Conservation (phyloP, 2,329 filamentous ascomycete genomes). For the Nectriaceae sp. region DNA sequence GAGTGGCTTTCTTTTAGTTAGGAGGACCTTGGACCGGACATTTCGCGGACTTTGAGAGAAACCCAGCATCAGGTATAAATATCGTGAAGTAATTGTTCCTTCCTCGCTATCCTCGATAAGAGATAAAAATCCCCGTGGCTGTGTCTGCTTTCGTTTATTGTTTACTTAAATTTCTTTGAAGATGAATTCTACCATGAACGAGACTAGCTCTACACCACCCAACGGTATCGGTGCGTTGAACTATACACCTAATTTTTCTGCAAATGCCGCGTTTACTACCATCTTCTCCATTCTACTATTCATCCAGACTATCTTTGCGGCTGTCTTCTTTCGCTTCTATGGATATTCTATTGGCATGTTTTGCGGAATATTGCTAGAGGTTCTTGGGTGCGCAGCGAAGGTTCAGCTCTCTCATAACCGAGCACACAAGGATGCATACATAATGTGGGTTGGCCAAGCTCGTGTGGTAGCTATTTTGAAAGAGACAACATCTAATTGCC, state of each 20-base stretch:
- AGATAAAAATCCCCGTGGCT: no score
- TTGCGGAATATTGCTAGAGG: conserved; percentile 16
- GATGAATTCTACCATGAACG: not conserved
- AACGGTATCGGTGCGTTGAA: not conserved
- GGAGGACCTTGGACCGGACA: no score
- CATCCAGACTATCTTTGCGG: conserved; percentile 4
- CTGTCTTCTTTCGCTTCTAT: conserved; percentile 14
- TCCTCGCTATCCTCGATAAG: no score
- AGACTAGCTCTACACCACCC: conserved; percentile 6
- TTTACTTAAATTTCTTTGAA: no score
- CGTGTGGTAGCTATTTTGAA: not conserved
- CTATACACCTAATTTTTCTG: not conserved
- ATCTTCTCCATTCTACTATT: not conserved
- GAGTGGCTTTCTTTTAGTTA: no score
- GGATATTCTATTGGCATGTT: conserved; percentile 22
- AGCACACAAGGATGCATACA: conserved; percentile 20
- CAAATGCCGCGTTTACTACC: not conserved
- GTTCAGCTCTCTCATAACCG: conserved; percentile 14
- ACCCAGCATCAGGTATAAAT: no score
- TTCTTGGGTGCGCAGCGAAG: conserved; percentile 21
- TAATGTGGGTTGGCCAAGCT: conserved; percentile 12
- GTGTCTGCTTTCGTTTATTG: no score
- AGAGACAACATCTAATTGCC: not conserved
- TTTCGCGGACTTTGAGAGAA: no score
- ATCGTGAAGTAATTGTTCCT: no score